phyloP scores from a whole-genome alignment of 78 protist species.

The Speleostelium caveatum region DNA sequence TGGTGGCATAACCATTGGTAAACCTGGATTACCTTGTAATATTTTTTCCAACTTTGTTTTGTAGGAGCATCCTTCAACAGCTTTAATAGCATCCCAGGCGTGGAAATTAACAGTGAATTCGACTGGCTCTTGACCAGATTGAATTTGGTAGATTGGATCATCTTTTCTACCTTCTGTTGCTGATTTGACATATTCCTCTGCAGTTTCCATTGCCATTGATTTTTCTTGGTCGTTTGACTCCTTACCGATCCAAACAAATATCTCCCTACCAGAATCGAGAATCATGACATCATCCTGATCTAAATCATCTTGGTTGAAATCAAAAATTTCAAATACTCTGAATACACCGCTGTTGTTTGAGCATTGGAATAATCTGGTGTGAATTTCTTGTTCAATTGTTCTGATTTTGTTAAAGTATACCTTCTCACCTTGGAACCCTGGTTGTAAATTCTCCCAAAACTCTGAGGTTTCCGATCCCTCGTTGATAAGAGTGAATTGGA shows the following conservation, averaged over 20 bases:
- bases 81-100: conserved; percentile 12
- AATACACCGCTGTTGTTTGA: conserved; percentile 42
- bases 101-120: conserved; percentile 24
- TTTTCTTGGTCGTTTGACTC: conserved; percentile 35
- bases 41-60: conserved; percentile 9
- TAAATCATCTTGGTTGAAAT: conserved; percentile 59
- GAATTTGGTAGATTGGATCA: conserved; percentile 18
- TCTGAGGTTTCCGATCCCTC: conserved; percentile 13
- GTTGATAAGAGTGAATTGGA: not conserved
- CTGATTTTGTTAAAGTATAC: not conserved
- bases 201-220: conserved; percentile 32
- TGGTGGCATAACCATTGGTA: not conserved
- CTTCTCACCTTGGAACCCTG: not conserved
- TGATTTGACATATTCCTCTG: conserved; percentile 1
- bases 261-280: conserved; percentile 6
- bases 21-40: not conserved
- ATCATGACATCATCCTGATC: conserved; percentile 54
- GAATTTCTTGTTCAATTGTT: conserved; percentile 37
- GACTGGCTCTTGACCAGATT: conserved; percentile 2
- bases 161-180: conserved; percentile 29
- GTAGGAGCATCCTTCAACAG: not conserved
- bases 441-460: not conserved
- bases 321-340: conserved; percentile 44
- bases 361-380: conserved; percentile 44
- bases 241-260: conserved; percentile 69